phyloP scores from a whole-genome alignment of 495 filamentous ascomycete genomes.

The Polyplosphaeria fusca region DNA sequence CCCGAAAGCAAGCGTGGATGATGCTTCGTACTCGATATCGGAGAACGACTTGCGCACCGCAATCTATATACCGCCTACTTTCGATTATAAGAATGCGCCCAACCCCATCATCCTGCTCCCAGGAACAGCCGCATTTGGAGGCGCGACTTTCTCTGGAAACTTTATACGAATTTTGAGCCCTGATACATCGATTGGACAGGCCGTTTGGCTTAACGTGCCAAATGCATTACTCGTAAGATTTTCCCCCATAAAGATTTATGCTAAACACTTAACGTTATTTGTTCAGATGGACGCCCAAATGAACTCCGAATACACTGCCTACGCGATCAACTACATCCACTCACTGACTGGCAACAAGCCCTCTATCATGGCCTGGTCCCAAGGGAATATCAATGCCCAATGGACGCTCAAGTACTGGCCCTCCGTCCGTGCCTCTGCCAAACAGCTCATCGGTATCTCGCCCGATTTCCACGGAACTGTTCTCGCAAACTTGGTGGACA shows the following conservation, averaged over 20 bases:
- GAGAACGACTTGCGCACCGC: slow-evolving; percentile 42
- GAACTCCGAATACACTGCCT: slow-evolving; percentile 44
- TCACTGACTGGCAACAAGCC: slow-evolving; percentile 40
- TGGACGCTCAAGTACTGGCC: slow-evolving; percentile 57
- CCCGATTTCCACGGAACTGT: slow-evolving; percentile 50
- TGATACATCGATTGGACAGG: slow-evolving; percentile 39
- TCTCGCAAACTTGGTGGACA: slow-evolving; percentile 37
- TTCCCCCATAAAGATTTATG: too few species aligned
- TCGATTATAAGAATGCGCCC: slow-evolving; percentile 37
- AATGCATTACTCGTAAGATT: slow-evolving; percentile 39
- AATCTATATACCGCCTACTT: slow-evolving; percentile 47
- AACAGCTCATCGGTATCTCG: slow-evolving; percentile 47
- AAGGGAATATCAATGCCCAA: slow-evolving; percentile 49
- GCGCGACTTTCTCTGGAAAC: slow-evolving; percentile 43
- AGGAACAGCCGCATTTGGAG: slow-evolving; percentile 46
- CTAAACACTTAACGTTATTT: too few species aligned
- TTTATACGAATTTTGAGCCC: slow-evolving; percentile 45
- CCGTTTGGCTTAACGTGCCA: slow-evolving; percentile 53
- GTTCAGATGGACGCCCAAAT: slow-evolving; percentile 45
- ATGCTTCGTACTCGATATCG: slow-evolving; percentile 46
- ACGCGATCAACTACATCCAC: slow-evolving; percentile 49
- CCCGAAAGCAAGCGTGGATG: slow-evolving; percentile 35
- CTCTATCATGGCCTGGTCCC: slow-evolving; percentile 49
- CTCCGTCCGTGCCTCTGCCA: slow-evolving; percentile 39
- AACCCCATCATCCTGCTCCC: slow-evolving; percentile 48